phyloP scores from a whole-genome alignment of 78 protist genomes.

The Dictyostelium capitatum region DNA sequence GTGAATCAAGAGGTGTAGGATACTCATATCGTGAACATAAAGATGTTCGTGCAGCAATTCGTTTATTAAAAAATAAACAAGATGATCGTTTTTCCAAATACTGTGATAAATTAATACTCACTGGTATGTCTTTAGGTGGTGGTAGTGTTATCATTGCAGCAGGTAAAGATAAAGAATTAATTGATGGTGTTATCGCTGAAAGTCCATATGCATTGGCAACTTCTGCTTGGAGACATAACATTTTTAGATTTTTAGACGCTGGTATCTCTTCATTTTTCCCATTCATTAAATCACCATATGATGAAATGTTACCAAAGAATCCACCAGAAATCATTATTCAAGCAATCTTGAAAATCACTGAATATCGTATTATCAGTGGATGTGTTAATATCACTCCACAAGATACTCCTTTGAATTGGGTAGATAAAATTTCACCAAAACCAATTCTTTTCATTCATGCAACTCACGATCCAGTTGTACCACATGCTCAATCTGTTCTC shows the following conservation, averaged over 20 bases:
- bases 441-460: conserved; percentile 55
- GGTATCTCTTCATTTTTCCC: conserved; percentile 28
- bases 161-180: conserved; percentile 39
- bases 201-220: conserved; percentile 12
- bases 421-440: conserved; percentile 38
- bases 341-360: neutral
- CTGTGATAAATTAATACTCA: conserved; percentile 26
- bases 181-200: conserved; percentile 74
- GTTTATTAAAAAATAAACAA: neutral
- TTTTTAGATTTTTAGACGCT: conserved; percentile 25
- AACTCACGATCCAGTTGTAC: conserved; percentile 52
- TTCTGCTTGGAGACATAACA: conserved; percentile 42
- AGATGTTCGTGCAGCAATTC: conserved; percentile 65
- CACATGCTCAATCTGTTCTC: conserved; percentile 2
- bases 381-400: neutral
- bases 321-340: conserved; percentile 42
- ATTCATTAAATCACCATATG: conserved; percentile 6
- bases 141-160: conserved; percentile 60
- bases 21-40: conserved; percentile 49
- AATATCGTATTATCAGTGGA: neutral
- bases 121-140: conserved; percentile 76
- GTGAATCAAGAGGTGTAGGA: conserved; percentile 22
- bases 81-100: neutral
- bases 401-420: conserved; percentile 12
- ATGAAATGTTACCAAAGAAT: conserved; percentile 24